phyloP scores from a whole-genome alignment of 495 filamentous ascomycete genomes.

The Chaetomium tenue region DNA sequence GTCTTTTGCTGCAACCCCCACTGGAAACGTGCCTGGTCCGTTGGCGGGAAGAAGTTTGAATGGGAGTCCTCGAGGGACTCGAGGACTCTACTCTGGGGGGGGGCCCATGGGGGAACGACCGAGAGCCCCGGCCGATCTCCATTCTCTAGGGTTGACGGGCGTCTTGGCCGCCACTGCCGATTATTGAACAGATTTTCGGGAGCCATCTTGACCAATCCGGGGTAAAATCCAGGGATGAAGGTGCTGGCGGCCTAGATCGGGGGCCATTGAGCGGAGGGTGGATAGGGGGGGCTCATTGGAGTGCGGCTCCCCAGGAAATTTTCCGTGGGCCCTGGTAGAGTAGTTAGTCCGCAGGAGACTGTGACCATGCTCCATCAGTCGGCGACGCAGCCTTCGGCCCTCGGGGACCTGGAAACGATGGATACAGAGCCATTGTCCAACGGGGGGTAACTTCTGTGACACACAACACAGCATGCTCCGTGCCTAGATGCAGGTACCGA shows the following conservation, averaged over 20 bases:
- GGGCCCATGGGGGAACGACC: not conserved
- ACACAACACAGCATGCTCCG: conserved; percentile 14
- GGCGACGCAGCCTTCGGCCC: not conserved
- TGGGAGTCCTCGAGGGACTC: not conserved
- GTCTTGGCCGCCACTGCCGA: conserved; percentile 15
- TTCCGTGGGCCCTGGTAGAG: not conserved
- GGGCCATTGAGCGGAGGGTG: not conserved
- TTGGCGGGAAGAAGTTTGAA: not conserved
- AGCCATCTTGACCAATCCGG: conserved; percentile 9
- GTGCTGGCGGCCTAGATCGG: not conserved
- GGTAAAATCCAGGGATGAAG: conserved; percentile 10
- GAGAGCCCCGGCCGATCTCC: conserved; percentile 11
- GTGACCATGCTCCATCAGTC: conserved; percentile 13
- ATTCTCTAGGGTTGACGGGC: conserved; percentile 1
- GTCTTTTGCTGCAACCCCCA: not conserved
- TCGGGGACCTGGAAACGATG: conserved; percentile 11
- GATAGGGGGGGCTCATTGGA: not conserved
- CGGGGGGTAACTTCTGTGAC: not conserved
- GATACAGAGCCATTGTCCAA: conserved; percentile 1
- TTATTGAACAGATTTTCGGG: conserved; percentile 9
- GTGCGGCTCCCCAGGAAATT: conserved; percentile 1
- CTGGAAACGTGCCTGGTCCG: conserved; percentile 3
- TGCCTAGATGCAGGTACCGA: conserved; percentile 19
- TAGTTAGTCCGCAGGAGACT: not conserved
- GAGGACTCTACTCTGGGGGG: not conserved